Evolutionary conservation across 148 eudicot species (phyloP).

Genomic region (Bassia scoparia): DNA sequence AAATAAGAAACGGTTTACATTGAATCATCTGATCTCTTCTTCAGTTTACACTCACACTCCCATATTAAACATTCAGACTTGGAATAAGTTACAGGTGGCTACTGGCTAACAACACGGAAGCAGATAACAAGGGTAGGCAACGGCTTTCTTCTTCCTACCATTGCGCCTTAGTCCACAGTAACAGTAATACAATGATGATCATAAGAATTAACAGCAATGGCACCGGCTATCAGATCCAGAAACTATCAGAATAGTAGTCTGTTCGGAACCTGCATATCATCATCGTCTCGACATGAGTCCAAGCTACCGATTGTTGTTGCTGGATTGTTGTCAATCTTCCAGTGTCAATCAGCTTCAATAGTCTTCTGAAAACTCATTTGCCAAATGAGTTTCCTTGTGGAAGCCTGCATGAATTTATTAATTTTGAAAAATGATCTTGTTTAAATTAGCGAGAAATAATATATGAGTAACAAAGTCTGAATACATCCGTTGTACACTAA

Average conservation of each 20-base stretch:
- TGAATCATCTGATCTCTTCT: no score
- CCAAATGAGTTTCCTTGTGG: neutral
- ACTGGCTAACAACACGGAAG: conserved; percentile 17
- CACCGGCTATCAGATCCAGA: conserved; percentile 30
- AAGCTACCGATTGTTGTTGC: conserved; percentile 25
- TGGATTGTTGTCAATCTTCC: conserved; percentile 15
- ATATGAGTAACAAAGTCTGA: no score
- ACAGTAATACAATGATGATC: conserved; percentile 9
- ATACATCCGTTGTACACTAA: no score
- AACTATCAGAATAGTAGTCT: conserved; percentile 1
- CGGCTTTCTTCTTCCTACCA: neutral
- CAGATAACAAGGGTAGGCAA: conserved; percentile 25
- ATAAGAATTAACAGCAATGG: conserved; percentile 22
- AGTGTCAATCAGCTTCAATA: conserved; percentile 13
- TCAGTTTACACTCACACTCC: no score
- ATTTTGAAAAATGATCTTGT: no score
- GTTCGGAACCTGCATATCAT: neutral
- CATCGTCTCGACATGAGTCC: conserved; percentile 11
- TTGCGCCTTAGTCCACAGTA: conserved; percentile 14
- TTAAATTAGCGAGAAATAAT: no score
- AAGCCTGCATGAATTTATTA: conserved; percentile 16
- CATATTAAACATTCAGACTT: no score
- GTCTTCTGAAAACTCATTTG: conserved; percentile 11
- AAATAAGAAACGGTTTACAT: no score
- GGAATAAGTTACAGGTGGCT: no score